Conservation (phyloP, 257 asterid genomes). For the Asclepias syriaca region DNA sequence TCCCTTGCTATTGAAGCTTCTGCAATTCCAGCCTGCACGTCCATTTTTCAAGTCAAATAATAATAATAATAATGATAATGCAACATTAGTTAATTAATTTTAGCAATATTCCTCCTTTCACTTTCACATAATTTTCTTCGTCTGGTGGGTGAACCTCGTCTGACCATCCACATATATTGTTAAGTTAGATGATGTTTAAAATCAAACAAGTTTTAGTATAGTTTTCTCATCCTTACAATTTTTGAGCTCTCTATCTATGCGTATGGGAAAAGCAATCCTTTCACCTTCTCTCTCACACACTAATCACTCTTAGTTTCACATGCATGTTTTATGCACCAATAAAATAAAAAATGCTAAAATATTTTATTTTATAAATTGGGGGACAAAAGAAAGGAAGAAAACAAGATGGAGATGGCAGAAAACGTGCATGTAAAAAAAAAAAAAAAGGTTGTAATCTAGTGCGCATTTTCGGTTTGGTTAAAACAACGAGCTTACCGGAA, state of each 20-base stretch:
- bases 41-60: background rate
- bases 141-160: constrained; percentile 27
- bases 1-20: constrained; percentile 66
- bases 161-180: background rate
- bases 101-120: background rate
- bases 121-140: background rate
- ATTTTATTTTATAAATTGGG: background rate
- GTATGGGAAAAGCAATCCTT: constrained; percentile 37
- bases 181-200: constrained; percentile 26
- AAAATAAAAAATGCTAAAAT: background rate
- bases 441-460: background rate
- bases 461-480: constrained; percentile 9
- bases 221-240: constrained; percentile 35
- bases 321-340: constrained; percentile 7
- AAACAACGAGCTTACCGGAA: background rate
- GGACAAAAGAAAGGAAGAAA: constrained; percentile 1
- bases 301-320: constrained; percentile 2
- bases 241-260: constrained; percentile 44
- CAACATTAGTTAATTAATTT: too few relatives aligned
- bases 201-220: constrained; percentile 39
- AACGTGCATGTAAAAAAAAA: constrained; percentile 14
- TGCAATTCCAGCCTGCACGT: constrained; percentile 49
- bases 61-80: background rate
- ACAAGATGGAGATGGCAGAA: constrained; percentile 5
- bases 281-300: constrained; percentile 4